Percentiles rank a stretch among this genome's conserved stretches.
phyloP scores from a whole-genome alignment of 257 asterid species.

The Craterostigma plantagineum region DNA sequence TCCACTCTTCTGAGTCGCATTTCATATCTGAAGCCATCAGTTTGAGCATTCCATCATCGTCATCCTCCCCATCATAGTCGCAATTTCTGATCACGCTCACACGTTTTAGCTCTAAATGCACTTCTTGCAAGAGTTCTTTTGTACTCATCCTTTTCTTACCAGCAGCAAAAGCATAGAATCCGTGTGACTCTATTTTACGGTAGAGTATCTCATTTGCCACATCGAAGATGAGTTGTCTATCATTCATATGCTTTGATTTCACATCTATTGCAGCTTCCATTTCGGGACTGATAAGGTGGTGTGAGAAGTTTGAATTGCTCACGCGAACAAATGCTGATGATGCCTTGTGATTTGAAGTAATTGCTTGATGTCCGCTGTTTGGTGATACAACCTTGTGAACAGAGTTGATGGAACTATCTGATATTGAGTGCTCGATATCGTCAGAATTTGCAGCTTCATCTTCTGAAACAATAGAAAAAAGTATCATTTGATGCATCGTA shows the following conservation, averaged over 20 bases:
- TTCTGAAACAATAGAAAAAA: no score
- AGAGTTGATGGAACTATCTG: no score
- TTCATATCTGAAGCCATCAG: constrained; percentile 16
- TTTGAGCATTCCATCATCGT: constrained; percentile 6
- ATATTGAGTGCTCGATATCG: no score
- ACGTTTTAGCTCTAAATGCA: constrained; percentile 28
- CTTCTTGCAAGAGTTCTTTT: constrained; percentile 33
- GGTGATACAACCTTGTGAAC: no score
- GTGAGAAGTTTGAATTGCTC: no score
- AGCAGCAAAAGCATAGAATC: constrained; percentile 10
- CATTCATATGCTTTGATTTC: constrained; percentile 21
- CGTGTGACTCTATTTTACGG: constrained; percentile 21
- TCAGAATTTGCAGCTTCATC: no score
- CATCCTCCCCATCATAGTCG: no score
- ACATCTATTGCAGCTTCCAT: no score
- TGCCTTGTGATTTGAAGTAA: no score
- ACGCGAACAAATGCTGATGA: no score
- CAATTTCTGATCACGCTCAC: constrained; percentile 11
- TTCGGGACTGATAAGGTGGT: no score
- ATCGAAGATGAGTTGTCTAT: constrained; percentile 37
- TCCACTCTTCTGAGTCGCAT: constrained; percentile 46
- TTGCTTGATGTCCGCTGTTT: no score
- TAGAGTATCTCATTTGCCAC: constrained; percentile 45
- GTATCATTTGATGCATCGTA: constrained; percentile 16
- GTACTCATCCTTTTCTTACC: constrained; percentile 17